These are phyloP conservation scores for Astragalus glycyphyllos DNA, from an alignment of 306 rosid species.

Conservation along the genomic window DNA sequence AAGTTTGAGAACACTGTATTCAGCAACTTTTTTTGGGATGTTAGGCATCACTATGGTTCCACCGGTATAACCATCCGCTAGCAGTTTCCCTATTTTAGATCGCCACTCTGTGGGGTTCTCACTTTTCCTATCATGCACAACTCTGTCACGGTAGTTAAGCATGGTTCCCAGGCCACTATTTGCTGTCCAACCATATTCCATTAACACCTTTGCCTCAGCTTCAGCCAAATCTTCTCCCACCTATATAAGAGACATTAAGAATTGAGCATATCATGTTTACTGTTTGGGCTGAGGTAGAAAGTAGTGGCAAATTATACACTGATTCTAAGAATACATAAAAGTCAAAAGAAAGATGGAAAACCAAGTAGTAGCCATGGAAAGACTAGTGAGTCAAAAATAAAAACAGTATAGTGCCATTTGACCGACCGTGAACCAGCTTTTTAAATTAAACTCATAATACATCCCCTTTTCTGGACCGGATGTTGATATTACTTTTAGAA, in stretches of 20 bases:
- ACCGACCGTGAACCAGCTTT: not conserved
- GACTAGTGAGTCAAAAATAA: not conserved
- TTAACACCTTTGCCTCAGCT: slow-evolving; percentile 79
- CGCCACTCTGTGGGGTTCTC: slow-evolving; percentile 80
- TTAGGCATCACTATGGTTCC: slow-evolving; percentile 54
- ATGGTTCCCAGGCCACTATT: slow-evolving; percentile 86
- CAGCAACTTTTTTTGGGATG: slow-evolving; percentile 57
- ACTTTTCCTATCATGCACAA: slow-evolving; percentile 77
- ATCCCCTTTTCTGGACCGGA: slow-evolving; percentile 15
- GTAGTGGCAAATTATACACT: not conserved
- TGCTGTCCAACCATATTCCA: slow-evolving; percentile 81
- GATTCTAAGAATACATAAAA: slow-evolving; percentile 2
- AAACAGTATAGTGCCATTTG: not conserved
- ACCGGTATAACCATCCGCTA: slow-evolving; percentile 72
- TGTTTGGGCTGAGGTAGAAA: not conserved
- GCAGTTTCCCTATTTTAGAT: slow-evolving; percentile 77
- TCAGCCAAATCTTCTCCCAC: slow-evolving; percentile 63
- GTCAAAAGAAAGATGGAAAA: not conserved
- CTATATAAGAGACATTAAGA: slow-evolving; percentile 39
- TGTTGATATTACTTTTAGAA: too few relatives aligned
- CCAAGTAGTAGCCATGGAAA: slow-evolving; percentile 6
- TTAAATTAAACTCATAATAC: not conserved
- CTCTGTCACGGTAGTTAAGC: slow-evolving; percentile 87
- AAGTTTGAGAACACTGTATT: slow-evolving; percentile 46
- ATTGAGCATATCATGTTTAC: slow-evolving; percentile 19